phyloP scores from a whole-genome alignment of 768 basidiomycete species.

The Suillus placidus region DNA sequence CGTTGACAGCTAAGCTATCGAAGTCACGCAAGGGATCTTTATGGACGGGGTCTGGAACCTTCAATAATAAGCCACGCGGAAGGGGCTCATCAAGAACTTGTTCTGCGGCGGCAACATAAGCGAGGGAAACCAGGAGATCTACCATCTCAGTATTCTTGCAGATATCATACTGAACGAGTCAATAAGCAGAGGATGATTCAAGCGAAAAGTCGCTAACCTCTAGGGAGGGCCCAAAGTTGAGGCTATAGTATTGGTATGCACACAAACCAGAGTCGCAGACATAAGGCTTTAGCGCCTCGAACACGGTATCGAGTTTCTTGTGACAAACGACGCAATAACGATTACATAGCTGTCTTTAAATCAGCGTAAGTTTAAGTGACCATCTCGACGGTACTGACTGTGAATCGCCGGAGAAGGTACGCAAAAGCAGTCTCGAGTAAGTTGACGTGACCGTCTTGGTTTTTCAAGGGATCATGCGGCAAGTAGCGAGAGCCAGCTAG shows the following conservation, averaged over 20 bases:
- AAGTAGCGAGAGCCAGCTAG: conserved; percentile 45
- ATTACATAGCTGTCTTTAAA: conserved; percentile 55
- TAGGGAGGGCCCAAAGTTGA: conserved; percentile 67
- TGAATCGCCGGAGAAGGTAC: conserved; percentile 65
- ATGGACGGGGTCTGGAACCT: conserved; percentile 40
- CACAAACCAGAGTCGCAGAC: conserved; percentile 70
- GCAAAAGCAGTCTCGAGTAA: conserved; percentile 63
- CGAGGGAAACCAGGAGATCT: conserved; percentile 67
- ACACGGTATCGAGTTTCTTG: conserved; percentile 51
- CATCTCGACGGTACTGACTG: conserved; percentile 39
- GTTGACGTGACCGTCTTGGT: conserved; percentile 47
- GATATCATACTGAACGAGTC: conserved; percentile 61
- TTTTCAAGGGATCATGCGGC: conserved; percentile 57
- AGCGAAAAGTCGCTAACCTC: conserved; percentile 47
- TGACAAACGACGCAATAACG: conserved; percentile 79
- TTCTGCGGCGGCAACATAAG: conserved; percentile 59
- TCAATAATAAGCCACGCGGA: conserved; percentile 61
- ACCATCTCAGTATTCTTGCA: conserved; percentile 63
- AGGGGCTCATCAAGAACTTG: conserved; percentile 57
- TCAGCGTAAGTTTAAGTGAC: not conserved
- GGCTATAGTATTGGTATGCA: conserved; percentile 66
- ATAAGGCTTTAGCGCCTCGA: conserved; percentile 71
- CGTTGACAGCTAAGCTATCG: conserved; percentile 42
- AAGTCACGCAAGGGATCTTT: conserved; percentile 46
- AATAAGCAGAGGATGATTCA: not conserved